These are phyloP conservation scores for Penicillium corylophilum DNA, from an alignment of 2,329 filamentous ascomycete species.

Conservation along the genomic window DNA sequence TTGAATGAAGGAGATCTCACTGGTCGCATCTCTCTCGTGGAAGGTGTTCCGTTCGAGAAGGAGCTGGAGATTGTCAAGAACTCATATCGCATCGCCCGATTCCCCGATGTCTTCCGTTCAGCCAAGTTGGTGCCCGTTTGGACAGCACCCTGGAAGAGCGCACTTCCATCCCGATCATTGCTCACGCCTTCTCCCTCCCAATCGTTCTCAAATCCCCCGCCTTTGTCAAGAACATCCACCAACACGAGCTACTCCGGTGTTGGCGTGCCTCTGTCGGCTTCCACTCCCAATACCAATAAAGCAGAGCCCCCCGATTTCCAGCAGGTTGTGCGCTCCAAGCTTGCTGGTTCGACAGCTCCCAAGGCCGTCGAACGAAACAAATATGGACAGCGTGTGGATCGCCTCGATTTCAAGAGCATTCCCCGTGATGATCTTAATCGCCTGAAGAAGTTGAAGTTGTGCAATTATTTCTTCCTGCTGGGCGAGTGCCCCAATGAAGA, in stretches of 20 bases:
- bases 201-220: conserved; percentile 24
- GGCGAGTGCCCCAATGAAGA: conserved; percentile 56
- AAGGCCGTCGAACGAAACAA: conserved; percentile 56
- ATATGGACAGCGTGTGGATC: conserved; percentile 60
- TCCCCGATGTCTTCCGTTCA: conserved; percentile 55
- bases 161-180: conserved; percentile 29
- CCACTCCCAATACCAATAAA: conserved; percentile 37
- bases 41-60: conserved; percentile 57
- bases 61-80: conserved; percentile 50
- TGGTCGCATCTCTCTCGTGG: conserved; percentile 55
- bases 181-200: conserved; percentile 40
- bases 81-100: conserved; percentile 50
- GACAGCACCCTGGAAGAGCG: conserved; percentile 34
- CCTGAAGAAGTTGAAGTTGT: conserved; percentile 62
- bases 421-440: conserved; percentile 57
- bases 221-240: conserved; percentile 40
- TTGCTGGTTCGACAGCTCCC: conserved; percentile 29
- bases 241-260: conserved; percentile 40
- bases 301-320: conserved; percentile 42
- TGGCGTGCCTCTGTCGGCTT: conserved; percentile 34
- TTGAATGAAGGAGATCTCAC: conserved; percentile 46
- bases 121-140: conserved; percentile 47
- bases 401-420: conserved; percentile 51
- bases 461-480: conserved; percentile 61
- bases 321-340: conserved; percentile 39